Conservation (phyloP, 2,329 filamentous ascomycete species). For the Cladobotryum protrusum region DNA sequence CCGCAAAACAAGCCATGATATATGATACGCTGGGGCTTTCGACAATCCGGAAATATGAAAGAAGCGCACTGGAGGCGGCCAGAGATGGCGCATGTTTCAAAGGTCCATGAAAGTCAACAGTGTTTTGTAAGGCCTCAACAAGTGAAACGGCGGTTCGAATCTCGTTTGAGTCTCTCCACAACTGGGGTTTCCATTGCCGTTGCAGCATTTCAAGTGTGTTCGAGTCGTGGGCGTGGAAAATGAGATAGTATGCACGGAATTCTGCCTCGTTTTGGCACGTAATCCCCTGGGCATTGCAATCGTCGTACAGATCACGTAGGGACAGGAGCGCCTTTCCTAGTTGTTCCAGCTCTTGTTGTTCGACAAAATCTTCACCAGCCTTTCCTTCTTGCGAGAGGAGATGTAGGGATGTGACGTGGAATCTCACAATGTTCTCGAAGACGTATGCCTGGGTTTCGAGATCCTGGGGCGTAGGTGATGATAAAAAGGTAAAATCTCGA, state of each 20-base stretch:
- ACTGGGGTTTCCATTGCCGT: constrained; percentile 49
- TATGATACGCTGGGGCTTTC: constrained; percentile 54
- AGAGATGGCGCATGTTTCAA: constrained; percentile 44
- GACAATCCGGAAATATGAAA: constrained; percentile 55
- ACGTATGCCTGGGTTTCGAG: constrained; percentile 55
- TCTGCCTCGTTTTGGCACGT: constrained; percentile 57
- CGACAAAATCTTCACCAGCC: constrained; percentile 54
- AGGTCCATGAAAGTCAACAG: constrained; percentile 51
- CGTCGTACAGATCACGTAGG: constrained; percentile 59
- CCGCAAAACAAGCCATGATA: constrained; percentile 63
- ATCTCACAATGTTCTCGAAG: constrained; percentile 59
- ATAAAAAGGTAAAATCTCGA: constrained; percentile 63
- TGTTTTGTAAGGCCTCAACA: constrained; percentile 54
- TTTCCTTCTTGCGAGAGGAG: constrained; percentile 52
- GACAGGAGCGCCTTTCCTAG: constrained; percentile 60
- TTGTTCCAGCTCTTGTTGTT: constrained; percentile 63
- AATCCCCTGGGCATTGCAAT: constrained; percentile 53
- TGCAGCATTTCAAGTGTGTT: constrained; percentile 48
- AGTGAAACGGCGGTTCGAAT: constrained; percentile 57
- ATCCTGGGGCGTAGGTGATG: constrained; percentile 51
- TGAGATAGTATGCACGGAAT: constrained; percentile 58
- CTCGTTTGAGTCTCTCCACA: constrained; percentile 50
- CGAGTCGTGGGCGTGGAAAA: constrained; percentile 55
- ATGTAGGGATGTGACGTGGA: constrained; percentile 60
- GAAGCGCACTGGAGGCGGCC: constrained; percentile 44